phyloP scores from a whole-genome alignment of 1,284 basidiomycete species.

The Trametes sp. region DNA sequence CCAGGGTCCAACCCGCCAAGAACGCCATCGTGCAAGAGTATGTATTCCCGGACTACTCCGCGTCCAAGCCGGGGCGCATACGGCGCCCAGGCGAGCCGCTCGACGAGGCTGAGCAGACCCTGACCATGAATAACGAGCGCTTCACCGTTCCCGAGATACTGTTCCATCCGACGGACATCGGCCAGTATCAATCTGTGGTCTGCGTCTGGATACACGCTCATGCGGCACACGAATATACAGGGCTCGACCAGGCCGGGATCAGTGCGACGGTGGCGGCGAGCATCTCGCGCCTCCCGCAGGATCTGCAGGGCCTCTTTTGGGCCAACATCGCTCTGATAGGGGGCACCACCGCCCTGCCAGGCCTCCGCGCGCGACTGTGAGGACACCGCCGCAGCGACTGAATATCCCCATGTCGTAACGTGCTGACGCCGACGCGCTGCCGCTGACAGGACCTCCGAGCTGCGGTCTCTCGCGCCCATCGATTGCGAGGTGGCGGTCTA shows the following conservation, averaged over 20 bases:
- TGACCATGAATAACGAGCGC: constrained; percentile 89
- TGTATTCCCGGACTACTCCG: constrained; percentile 87
- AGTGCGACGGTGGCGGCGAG: constrained; percentile 78
- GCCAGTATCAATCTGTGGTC: constrained; percentile 50
- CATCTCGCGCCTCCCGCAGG: constrained; percentile 76
- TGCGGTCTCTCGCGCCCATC: constrained; percentile 80
- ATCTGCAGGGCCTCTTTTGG: constrained; percentile 93
- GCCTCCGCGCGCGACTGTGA: constrained; percentile 80
- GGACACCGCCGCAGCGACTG: constrained; percentile 34
- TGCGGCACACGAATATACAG: constrained; percentile 48
- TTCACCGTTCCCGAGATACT: constrained; percentile 90
- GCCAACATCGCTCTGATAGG: constrained; percentile 91
- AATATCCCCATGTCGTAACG: constrained; percentile 10
- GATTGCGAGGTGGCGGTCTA: constrained; percentile 79
- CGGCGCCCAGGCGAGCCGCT: constrained; percentile 60
- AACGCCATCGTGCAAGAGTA: constrained; percentile 88
- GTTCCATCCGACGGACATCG: constrained; percentile 90
- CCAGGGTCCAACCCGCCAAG: constrained; percentile 54
- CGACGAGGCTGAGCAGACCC: constrained; percentile 76
- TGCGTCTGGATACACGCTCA: constrained; percentile 25
- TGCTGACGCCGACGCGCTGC: constrained; percentile 18
- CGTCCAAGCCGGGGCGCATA: constrained; percentile 74
- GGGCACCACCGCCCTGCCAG: constrained; percentile 80
- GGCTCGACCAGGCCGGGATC: constrained; percentile 83
- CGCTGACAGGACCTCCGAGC: constrained; percentile 62